Evolutionary conservation across 768 basidiomycete species (phyloP).

Genomic region (Mycena crocata): DNA sequence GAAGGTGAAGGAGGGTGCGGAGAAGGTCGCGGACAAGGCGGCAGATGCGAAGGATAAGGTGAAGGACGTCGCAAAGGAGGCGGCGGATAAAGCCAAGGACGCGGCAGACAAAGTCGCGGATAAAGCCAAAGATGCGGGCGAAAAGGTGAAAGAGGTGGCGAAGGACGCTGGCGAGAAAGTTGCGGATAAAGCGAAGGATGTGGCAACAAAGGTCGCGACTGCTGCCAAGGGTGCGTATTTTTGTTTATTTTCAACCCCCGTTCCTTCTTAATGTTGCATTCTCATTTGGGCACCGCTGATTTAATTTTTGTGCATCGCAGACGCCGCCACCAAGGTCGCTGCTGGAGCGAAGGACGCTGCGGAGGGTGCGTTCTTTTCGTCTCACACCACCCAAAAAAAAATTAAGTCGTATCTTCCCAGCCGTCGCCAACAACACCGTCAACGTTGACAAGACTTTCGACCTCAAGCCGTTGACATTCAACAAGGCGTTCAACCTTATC

Average conservation of each 20-base stretch:
- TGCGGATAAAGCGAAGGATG: background rate
- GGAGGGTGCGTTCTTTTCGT: background rate
- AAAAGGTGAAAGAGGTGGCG: background rate
- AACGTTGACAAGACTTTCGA: slow-evolving; percentile 15
- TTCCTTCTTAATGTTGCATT: background rate
- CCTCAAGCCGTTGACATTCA: slow-evolving; percentile 23
- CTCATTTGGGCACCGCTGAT: background rate
- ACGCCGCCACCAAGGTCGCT: slow-evolving; percentile 13
- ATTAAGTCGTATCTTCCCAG: background rate
- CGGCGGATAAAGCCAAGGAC: background rate
- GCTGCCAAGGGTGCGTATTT: background rate
- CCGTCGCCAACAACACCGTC: slow-evolving; percentile 15
- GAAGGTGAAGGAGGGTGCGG: background rate
- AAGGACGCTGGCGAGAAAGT: background rate
- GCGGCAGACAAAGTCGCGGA: slow-evolving; percentile 13
- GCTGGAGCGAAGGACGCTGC: slow-evolving; percentile 12
- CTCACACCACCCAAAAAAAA: background rate
- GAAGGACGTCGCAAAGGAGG: background rate
- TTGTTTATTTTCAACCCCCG: background rate
- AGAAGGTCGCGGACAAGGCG: background rate
- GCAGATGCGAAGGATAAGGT: background rate
- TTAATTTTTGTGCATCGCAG: too few species aligned
- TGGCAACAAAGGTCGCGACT: background rate
- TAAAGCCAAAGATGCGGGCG: background rate
- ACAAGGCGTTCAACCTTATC: slow-evolving; percentile 30